A percentile compares a stretch with the other conserved stretches of the same genome.
These are phyloP conservation scores for Penicillium canariense DNA, from an alignment of 495 filamentous ascomycete species.

Conservation along the genomic window DNA sequence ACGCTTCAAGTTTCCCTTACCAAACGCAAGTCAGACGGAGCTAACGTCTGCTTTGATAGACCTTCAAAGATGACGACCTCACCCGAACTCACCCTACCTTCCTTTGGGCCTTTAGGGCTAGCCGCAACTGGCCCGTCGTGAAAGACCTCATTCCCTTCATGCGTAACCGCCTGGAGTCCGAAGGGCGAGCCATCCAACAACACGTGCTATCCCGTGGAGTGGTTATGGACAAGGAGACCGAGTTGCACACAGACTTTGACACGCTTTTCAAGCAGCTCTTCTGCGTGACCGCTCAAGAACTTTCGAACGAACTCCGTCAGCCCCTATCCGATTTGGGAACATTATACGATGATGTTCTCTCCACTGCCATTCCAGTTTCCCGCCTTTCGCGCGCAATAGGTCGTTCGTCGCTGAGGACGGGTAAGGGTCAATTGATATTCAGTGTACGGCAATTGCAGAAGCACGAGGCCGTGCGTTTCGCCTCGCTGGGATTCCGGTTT, in stretches of 20 bases:
- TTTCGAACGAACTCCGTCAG: conserved; percentile 64
- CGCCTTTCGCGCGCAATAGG: conserved; percentile 38
- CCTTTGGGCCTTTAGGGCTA: conserved; percentile 82
- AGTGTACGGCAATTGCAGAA: conserved; percentile 65
- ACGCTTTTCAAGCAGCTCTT: conserved; percentile 83
- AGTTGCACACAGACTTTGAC: conserved; percentile 60
- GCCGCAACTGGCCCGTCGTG: conserved; percentile 69
- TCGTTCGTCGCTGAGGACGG: conserved; percentile 38
- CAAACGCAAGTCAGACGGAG: background rate
- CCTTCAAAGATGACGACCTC: conserved; percentile 70
- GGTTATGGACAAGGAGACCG: conserved; percentile 36
- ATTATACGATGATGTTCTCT: conserved; percentile 75
- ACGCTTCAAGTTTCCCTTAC: conserved; percentile 11
- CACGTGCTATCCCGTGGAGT: conserved; percentile 41
- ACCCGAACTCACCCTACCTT: conserved; percentile 76
- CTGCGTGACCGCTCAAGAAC: conserved; percentile 71
- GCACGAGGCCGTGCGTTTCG: conserved; percentile 58
- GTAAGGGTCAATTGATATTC: conserved; percentile 76
- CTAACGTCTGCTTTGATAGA: conserved; percentile 35
- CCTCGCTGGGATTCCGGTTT: conserved; percentile 73
- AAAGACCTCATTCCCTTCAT: conserved; percentile 67
- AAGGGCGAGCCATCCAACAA: conserved; percentile 29
- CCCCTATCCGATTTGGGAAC: conserved; percentile 64
- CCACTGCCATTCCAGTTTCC: conserved; percentile 52
- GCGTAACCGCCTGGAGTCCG: conserved; percentile 53